A percentile compares a stretch with the other conserved stretches of the same genome.
phyloP scores from a whole-genome alignment of 257 asterid genomes.

The Ehretia macrophylla region DNA sequence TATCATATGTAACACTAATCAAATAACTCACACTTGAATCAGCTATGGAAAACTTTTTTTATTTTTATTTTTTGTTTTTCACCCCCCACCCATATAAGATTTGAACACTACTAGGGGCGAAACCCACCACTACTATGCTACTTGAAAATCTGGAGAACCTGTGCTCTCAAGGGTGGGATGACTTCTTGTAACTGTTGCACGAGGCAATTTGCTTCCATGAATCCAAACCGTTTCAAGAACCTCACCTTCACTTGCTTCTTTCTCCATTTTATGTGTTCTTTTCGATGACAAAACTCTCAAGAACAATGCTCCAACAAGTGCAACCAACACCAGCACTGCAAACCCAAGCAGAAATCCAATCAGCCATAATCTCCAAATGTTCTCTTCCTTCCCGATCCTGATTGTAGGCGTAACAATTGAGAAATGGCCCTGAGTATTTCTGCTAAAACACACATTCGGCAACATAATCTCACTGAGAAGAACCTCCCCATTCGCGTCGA shows the following conservation, averaged over 20 bases:
- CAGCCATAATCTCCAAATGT: conserved; percentile 36
- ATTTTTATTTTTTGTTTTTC: no score
- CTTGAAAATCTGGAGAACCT: conserved; percentile 31
- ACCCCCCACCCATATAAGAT: no score
- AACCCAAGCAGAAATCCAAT: conserved; percentile 48
- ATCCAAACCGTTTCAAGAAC: conserved; percentile 44
- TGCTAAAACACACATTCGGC: conserved; percentile 41
- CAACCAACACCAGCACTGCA: conserved; percentile 35
- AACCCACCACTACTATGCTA: no score
- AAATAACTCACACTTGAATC: no score
- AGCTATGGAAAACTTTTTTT: no score
- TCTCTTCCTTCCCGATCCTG: conserved; percentile 17
- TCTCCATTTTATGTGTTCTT: conserved; percentile 42
- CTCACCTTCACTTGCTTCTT: conserved; percentile 67
- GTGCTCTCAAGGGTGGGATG: conserved; percentile 56
- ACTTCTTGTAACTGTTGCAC: conserved; percentile 63
- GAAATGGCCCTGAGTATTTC: conserved; percentile 60
- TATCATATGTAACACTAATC: no score
- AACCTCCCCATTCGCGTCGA: conserved; percentile 41
- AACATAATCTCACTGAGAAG: conserved; percentile 28
- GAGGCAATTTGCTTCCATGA: conserved; percentile 63
- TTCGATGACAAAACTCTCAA: conserved; percentile 29
- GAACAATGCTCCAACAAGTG: conserved; percentile 25
- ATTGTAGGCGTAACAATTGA: conserved; percentile 30
- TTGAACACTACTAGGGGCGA: no score